phyloP scores from a whole-genome alignment of 805 yeast genomes.

The Metschnikowia cubensis region DNA sequence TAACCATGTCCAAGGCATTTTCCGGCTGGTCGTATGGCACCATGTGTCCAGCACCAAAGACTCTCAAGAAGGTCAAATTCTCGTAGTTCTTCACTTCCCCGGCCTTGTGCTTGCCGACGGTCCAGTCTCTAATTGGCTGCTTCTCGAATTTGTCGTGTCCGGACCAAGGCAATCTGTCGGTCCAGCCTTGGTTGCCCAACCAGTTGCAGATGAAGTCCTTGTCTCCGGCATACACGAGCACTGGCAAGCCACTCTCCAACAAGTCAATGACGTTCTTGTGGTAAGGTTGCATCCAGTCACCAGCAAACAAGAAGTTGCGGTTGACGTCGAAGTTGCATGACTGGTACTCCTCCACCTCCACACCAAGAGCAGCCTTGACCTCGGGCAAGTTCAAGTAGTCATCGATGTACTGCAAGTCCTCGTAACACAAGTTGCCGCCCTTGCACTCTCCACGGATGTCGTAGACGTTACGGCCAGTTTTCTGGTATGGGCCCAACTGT shows the following conservation, averaged over 20 bases:
- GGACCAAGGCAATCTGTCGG: conserved; percentile 40
- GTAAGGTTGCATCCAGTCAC: conserved; percentile 92
- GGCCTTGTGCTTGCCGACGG: conserved; percentile 28
- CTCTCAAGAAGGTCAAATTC: conserved; percentile 74
- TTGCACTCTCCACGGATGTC: conserved; percentile 83
- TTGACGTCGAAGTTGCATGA: conserved; percentile 77
- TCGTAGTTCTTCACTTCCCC: conserved; percentile 77
- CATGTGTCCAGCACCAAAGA: conserved; percentile 94
- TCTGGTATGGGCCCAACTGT: conserved; percentile 52
- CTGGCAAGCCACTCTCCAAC: conserved; percentile 68
- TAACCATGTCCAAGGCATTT: conserved; percentile 72
- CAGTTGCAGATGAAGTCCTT: conserved; percentile 91
- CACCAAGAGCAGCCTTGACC: conserved; percentile 82
- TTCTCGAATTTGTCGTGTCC: conserved; percentile 38
- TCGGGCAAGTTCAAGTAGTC: conserved; percentile 70
- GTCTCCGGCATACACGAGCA: conserved; percentile 89
- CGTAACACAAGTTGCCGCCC: conserved; percentile 67
- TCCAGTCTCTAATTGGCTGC: conserved; percentile 43
- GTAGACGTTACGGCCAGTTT: conserved; percentile 86
- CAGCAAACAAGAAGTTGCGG: conserved; percentile 76
- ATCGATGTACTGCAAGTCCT: conserved; percentile 70
- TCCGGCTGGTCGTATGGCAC: conserved; percentile 89
- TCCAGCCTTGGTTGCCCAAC: conserved; percentile 87
- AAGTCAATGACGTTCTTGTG: conserved; percentile 63
- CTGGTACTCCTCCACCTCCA: conserved; percentile 74